Percentiles rank a stretch among this genome's conserved stretches.
phyloP scores from a whole-genome alignment of 2,329 filamentous ascomycete genomes.

The Chrysoporthe austroafricana region DNA sequence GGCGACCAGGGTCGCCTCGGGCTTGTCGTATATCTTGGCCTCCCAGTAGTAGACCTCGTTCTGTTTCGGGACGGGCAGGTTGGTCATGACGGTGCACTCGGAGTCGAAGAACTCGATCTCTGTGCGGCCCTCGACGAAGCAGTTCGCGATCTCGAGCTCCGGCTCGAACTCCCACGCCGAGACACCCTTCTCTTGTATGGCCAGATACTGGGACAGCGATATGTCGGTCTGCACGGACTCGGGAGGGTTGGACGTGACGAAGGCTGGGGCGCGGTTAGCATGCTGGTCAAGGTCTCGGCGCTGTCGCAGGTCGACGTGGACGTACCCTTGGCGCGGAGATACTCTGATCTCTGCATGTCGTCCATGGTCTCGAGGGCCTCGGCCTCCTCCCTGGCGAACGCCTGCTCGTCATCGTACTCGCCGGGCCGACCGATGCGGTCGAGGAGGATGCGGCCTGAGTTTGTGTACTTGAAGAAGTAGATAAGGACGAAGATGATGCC shows the following conservation, averaged over 20 bases:
- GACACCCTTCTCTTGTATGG: conserved; percentile 99
- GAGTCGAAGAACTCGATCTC: conserved; percentile 99
- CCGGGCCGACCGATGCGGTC: conserved; percentile 92
- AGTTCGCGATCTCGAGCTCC: conserved; percentile 98
- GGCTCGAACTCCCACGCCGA: conserved; percentile 99
- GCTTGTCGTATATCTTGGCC: conserved; percentile 97
- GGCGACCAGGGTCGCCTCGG: conserved; percentile 82
- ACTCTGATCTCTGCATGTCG: conserved; percentile 86
- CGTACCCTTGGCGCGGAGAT: conserved; percentile 91
- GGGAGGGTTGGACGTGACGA: conserved; percentile 89
- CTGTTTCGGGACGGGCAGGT: conserved; percentile 94
- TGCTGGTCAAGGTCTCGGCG: neutral
- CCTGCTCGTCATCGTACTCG: conserved; percentile 97
- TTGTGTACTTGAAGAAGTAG: conserved; percentile 93
- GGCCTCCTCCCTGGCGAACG: conserved; percentile 89
- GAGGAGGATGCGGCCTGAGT: conserved; percentile 84
- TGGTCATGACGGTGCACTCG: conserved; percentile 96
- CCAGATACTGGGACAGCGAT: conserved; percentile 93
- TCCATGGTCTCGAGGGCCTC: conserved; percentile 96
- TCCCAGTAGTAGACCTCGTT: conserved; percentile 99
- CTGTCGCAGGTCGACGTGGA: conserved; percentile 11
- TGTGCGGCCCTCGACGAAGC: conserved; percentile 93
- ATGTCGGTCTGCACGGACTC: conserved; percentile 97
- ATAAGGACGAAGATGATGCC: conserved; percentile 78
- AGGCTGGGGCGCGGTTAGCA: conserved; percentile 61